Conservation (phyloP, 2,329 filamentous ascomycete species). For the Xylariaceae sp. region DNA sequence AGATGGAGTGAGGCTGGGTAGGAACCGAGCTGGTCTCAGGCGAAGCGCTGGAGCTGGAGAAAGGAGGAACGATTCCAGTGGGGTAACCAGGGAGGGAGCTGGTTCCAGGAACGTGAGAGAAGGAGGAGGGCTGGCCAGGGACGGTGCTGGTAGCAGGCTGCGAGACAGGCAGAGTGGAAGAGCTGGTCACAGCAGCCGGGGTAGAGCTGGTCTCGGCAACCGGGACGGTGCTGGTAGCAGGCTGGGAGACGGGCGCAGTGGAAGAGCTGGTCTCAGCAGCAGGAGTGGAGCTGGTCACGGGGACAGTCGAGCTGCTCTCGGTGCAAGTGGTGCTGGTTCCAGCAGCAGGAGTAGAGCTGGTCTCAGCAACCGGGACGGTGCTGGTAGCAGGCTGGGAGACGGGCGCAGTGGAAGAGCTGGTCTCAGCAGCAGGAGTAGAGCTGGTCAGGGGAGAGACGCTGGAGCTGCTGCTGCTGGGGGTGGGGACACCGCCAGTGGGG, state of each 20-base stretch:
- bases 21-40: no score
- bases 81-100: conserved; percentile 3
- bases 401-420: background rate
- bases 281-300: background rate
- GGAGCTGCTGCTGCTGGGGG: conserved; percentile 2
- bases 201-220: background rate
- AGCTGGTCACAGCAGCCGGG: no score
- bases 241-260: background rate
- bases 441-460: background rate
- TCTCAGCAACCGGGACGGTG: no score
- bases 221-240: no score
- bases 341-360: no score
- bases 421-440: background rate
- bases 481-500: conserved; percentile 2
- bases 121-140: background rate
- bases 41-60: background rate
- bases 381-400: background rate
- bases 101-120: no score
- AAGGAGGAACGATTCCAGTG: background rate
- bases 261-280: background rate
- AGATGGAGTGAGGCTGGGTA: background rate
- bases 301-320: background rate
- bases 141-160: no score
- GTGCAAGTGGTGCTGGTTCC: background rate
- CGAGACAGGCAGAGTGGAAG: no score